Evolutionary conservation across 179 eudicot genomes (phyloP), one percentile per base, ranked within the genome.

Genomic region (Drosera spatulata): DNA sequence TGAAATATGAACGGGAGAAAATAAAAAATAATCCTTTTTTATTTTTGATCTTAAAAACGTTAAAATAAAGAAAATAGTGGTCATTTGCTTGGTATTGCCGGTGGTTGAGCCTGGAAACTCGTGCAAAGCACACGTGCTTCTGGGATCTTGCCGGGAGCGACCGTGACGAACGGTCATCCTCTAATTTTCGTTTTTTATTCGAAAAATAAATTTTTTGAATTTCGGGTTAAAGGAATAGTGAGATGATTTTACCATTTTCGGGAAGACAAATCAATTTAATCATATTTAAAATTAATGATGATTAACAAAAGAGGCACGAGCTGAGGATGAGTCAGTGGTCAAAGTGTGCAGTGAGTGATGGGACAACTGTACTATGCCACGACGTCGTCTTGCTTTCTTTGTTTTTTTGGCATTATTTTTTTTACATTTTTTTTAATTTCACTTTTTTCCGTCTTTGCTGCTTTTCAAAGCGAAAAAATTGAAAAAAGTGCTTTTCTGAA

Each of bases 41-140:
- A 22, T 22, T 22, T 22, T 22, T 22, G 33, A 22, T 22, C 33
- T 22, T 22, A 22, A 22, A 22, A 22, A 22, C 1, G 33, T 0
- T 3, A 52, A 33, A 44, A 59, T 12, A 13, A 1, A 44, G 13
- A 10, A 22, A 60, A 10, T 7, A 10, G 0, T 39, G 8, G 50
- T n/a, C 37, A 33, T 50, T 65, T 15, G 65, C 71, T 60, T 66
- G 67, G 59, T 38, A 55, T n/a, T 64, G 59, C 76, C 70, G 67
- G 73, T 75, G 4, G 50, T 57, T 61, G 68, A 55, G 63, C 61
- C 42, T 75, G 68, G 71, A 55, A 61, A 61, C 61, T 65, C 71
- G 79, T 71, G 76, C 51, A 7, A 22, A 64, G 47, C 73, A 61
- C 73, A 75, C 79, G 79, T 75, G 75, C 73, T 67, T 44, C 64